phyloP scores from a whole-genome alignment of 2,329 filamentous ascomycete genomes.

The Sarocladium kiliense region DNA sequence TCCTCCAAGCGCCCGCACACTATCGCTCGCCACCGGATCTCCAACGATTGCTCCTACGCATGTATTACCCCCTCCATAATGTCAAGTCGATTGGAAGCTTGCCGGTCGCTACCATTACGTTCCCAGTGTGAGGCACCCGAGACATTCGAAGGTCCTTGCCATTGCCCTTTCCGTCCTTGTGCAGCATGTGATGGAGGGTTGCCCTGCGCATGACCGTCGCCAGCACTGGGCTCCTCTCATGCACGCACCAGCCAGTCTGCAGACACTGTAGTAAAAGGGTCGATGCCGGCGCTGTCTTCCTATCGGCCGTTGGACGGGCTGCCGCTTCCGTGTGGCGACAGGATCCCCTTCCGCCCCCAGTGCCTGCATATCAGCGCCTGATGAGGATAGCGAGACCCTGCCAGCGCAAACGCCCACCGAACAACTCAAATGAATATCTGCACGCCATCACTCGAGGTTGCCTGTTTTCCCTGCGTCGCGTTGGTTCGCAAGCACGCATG shows the following conservation, averaged over 20 bases:
- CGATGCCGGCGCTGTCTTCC: neutral
- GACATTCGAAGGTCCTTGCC: neutral
- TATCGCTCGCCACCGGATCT: neutral
- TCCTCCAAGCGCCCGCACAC: slow-evolving; percentile 1
- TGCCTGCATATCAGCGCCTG: slow-evolving; percentile 7
- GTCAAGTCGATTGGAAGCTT: too few species aligned
- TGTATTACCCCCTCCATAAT: neutral
- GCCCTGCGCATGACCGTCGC: slow-evolving; percentile 5
- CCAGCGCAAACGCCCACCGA: neutral
- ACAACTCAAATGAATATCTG: neutral
- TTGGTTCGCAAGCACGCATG: slow-evolving; percentile 1
- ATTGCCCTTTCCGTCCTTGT: neutral
- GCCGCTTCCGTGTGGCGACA: slow-evolving; percentile 7
- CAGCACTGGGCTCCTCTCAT: slow-evolving; percentile 6
- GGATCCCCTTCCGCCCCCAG: neutral
- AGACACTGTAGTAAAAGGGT: neutral
- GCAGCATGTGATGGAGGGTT: slow-evolving; percentile 3
- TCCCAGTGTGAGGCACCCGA: neutral
- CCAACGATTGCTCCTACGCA: too few species aligned
- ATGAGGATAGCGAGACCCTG: neutral
- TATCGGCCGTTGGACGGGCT: slow-evolving; percentile 7
- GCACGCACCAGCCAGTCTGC: slow-evolving; percentile 1
- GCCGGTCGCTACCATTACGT: too few species aligned
- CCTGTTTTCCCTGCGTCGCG: neutral
- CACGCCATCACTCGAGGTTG: neutral